Evolutionary conservation across 2,329 filamentous ascomycete genomes (phyloP), one percentile per base, ranked within the genome.

Genomic region (Immersiporthe knoxdaviesiana): DNA sequence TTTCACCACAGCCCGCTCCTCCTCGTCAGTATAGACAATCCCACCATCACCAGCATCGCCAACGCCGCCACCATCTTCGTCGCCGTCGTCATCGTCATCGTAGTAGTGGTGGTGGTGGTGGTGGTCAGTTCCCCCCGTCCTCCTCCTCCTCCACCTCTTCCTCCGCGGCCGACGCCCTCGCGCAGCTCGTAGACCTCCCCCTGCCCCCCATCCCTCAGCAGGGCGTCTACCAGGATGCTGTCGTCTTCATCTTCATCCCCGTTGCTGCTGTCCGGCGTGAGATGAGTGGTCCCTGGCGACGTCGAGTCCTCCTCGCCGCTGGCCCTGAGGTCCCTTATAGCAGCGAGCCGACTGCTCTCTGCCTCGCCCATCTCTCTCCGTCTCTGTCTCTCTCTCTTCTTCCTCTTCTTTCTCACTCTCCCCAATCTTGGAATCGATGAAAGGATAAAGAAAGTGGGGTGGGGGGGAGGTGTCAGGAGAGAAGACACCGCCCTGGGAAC

Each of bases 1-100:
- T 75, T 84, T 84, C 68, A 94, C 84, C 11, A 97, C 90, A 4
- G 84, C 82, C 30, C 78, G 81, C 76, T 97, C 94, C 78, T 97
- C 94, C 66, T 94, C 90, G 0, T 82, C 80, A 3, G 85, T 85
- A 69, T 85, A 87, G 27, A 80, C 75, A 37, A 79, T 78, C n/a
- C 35, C 77, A 74, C 44, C 68, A 30, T 68, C 59, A 30, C 24
- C 64, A 41, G 41, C 61, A 18, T 44, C 68, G 21, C 8, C 10
- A 21, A 61, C 61, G n/a, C n/a, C 58, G 14, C 12, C 44, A 21
- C 24, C 60, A 14, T 14, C 41, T 37, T 32, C 32, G 18, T 52
- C 70, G 21, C 10, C 10, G n/a, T 27, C 66, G 35, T 41, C 61
- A n/a, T 44, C 67, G 30, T 11, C 4, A n/a, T 61, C 58, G 32